A percentile compares a stretch with the other conserved stretches of the same genome.
These are phyloP conservation scores for Paramecium sexaurelia DNA, from an alignment of 73 alveolate genomes.

Conservation along the genomic window DNA sequence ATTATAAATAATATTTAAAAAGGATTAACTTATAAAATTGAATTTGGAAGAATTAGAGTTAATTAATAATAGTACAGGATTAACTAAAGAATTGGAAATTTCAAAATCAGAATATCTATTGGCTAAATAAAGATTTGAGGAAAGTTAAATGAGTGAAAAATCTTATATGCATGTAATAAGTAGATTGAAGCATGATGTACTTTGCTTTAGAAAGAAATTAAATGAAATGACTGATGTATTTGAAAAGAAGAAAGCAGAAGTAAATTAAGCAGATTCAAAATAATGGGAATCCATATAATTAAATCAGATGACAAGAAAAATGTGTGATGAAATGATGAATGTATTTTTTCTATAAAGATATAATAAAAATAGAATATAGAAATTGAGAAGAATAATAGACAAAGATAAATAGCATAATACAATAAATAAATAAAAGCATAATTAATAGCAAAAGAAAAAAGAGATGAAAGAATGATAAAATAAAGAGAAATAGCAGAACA, in stretches of 20 bases:
- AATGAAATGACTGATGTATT: constrained; percentile 71
- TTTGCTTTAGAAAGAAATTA: constrained; percentile 74
- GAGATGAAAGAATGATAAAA: constrained; percentile 66
- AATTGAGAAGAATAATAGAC: constrained; percentile 61
- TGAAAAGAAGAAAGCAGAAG: constrained; percentile 64
- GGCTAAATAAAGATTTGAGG: constrained; percentile 75
- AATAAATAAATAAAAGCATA: constrained; percentile 60
- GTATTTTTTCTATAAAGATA: neutral
- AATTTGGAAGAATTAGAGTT: neutral
- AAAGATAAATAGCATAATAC: constrained; percentile 44
- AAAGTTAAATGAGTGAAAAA: constrained; percentile 70
- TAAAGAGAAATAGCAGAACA: constrained; percentile 72
- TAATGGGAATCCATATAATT: constrained; percentile 74
- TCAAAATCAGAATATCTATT: constrained; percentile 67
- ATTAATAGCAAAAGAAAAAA: constrained; percentile 61
- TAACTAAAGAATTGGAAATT: constrained; percentile 52
- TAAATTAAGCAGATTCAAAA: constrained; percentile 73
- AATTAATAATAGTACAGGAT: constrained; percentile 7
- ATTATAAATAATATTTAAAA: neutral
- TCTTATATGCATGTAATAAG: constrained; percentile 79
- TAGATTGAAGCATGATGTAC: constrained; percentile 84
- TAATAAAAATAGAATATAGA: constrained; percentile 52
- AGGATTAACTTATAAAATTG: neutral
- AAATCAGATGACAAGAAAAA: constrained; percentile 72
- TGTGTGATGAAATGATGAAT: constrained; percentile 77